Percentiles rank a stretch among this genome's conserved stretches.
These are phyloP conservation scores for Aspergillus candidus DNA, from an alignment of 2,329 filamentous ascomycete genomes.

Conservation along the genomic window DNA sequence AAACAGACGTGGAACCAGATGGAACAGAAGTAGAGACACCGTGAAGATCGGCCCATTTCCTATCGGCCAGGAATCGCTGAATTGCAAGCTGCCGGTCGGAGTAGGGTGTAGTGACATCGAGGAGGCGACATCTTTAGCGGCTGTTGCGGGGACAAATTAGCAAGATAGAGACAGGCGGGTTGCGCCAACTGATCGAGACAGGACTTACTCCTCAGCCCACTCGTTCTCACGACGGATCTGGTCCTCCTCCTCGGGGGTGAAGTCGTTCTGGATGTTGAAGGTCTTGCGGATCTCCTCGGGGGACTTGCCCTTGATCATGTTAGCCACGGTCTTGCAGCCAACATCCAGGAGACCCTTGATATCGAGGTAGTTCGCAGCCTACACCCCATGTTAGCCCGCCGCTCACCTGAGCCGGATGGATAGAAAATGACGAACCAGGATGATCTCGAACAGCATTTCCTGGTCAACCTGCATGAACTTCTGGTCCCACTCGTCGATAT, in stretches of 20 bases:
- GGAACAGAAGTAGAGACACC: conserved; percentile 3
- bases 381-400: conserved; percentile 5
- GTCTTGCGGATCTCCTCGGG: conserved; percentile 99
- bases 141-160: conserved; percentile 14
- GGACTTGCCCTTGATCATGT: conserved; percentile 99
- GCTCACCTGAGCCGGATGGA: background rate
- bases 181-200: background rate
- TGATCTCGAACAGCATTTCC: conserved; percentile 99
- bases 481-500: conserved; percentile 99
- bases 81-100: conserved; percentile 3
- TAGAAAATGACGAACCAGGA: conserved; percentile 61
- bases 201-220: conserved; percentile 71
- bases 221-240: conserved; percentile 91
- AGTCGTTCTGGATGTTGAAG: conserved; percentile 99
- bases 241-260: conserved; percentile 97
- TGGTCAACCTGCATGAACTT: conserved; percentile 99
- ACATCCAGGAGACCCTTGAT: conserved; percentile 98
- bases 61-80: background rate
- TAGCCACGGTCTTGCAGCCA: conserved; percentile 98
- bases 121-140: conserved; percentile 44
- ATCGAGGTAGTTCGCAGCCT: conserved; percentile 97
- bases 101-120: background rate
- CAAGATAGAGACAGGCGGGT: background rate
- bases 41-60: background rate
- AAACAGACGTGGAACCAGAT: conserved; percentile 6